Base-by-base conservation (phyloP, 2,329 filamentous ascomycete genomes). In the Paracorniculantispora psalliotae region DNA sequence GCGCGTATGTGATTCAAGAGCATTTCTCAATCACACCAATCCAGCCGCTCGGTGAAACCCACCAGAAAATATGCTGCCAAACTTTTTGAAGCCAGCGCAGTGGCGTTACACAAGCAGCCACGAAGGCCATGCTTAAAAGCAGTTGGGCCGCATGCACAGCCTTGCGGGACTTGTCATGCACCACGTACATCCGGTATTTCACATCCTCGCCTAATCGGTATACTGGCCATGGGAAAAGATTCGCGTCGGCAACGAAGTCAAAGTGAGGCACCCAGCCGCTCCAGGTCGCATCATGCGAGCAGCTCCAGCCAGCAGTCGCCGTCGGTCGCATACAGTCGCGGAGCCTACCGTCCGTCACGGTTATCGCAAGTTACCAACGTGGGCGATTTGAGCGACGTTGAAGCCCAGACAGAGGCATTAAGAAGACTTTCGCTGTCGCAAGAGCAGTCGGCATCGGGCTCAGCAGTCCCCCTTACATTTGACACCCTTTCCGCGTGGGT, bases 41-140 rank as follows among this genome's bases (percentile, higher is more conserved):
- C 35, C 25, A 21, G 5, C 23, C 41, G 30, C 52, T 13, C 9
- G 2, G 43, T 39, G 52, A 55, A 55, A 17, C 43, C 2, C 30
- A 9, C 52, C 21, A 15, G 4, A 7, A 30, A 41, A 12, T 13
- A n/a, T 6, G 43, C n/a, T 28, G 26, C 23, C 21, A 48, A 44
- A 21, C 44, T 1, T 6, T 35, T 12, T 41, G 23, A 15, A 33
- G 47, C 35, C 47, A 51, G 47, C 35, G 35, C 37, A n/a, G 19
- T 21, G n/a, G 47, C 35, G 55, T 57, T 39, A 51, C 55, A 57
- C 55, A 57, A 15, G n/a, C 44, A 49, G 54, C 44, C 44, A 43
- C 33, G 15, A 21, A 21, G 44, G 13, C 49, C 13, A 12, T 25
- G 3, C 13, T 15, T 25, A 33, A 33, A 35, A 57, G 17, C n/a